Evolutionary conservation across 768 basidiomycete species (phyloP).

Genomic region (Clitopilus hobsonii): DNA sequence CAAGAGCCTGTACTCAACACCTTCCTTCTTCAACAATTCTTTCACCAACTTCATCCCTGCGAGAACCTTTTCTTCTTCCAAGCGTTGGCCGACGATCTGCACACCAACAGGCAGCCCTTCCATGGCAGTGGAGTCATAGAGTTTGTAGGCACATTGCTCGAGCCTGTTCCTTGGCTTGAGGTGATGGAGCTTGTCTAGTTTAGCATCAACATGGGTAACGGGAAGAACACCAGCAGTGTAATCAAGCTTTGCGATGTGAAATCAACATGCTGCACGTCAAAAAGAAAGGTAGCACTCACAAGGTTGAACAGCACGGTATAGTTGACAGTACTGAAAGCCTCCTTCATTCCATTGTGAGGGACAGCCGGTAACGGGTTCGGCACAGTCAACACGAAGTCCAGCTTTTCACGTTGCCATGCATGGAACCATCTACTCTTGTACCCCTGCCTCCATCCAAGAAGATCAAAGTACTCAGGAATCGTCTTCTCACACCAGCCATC

Average conservation of each 20-base stretch:
- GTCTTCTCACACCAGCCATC: background rate
- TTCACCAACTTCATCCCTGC: conserved; percentile 53
- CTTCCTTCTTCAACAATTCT: conserved; percentile 18
- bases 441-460: background rate
- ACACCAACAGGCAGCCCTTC: conserved; percentile 53
- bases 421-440: background rate
- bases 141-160: conserved; percentile 36
- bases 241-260: conserved; percentile 19
- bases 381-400: background rate
- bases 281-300: conserved; percentile 6
- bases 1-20: conserved; percentile 7
- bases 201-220: conserved; percentile 41
- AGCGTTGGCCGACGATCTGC: conserved; percentile 48
- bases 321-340: background rate
- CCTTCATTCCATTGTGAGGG: background rate
- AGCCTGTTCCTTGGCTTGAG: conserved; percentile 33
- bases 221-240: conserved; percentile 51
- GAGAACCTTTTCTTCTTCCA: conserved; percentile 58
- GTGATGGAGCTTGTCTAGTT: conserved; percentile 27
- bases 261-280: background rate
- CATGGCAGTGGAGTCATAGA: conserved; percentile 46
- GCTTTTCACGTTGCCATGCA: background rate
- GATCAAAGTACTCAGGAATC: background rate
- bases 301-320: conserved; percentile 1
- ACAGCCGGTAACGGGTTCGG: background rate